These are phyloP conservation scores for Nicotiana knightiana DNA, from an alignment of 257 asterid genomes.

Conservation along the genomic window DNA sequence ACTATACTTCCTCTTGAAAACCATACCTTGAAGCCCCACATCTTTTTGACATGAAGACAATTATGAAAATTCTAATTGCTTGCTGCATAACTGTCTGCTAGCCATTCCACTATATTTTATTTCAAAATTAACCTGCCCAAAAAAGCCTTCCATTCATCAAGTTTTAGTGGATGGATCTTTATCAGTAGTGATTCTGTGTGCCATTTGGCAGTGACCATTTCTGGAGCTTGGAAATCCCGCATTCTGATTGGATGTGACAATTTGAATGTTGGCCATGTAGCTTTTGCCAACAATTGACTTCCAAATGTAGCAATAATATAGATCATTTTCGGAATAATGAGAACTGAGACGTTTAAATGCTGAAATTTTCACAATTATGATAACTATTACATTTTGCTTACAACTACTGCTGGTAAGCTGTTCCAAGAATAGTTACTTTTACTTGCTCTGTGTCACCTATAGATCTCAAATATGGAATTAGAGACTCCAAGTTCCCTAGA, in stretches of 20 bases:
- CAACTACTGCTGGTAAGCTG: neutral
- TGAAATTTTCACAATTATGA: neutral
- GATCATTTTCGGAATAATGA: neutral
- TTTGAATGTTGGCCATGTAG: neutral
- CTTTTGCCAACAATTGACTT: neutral
- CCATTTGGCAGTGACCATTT: neutral
- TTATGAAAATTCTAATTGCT: neutral
- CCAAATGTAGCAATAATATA: neutral
- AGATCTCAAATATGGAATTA: neutral
- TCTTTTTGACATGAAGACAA: neutral
- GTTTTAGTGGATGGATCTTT: neutral
- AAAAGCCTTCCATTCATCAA: neutral
- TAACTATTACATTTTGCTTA: neutral
- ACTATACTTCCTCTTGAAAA: neutral
- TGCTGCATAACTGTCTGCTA: neutral
- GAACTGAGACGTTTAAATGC: neutral
- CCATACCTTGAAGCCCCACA: too few species aligned
- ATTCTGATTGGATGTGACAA: neutral
- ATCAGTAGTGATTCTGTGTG: neutral
- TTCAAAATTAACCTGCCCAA: neutral
- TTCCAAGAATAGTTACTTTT: neutral
- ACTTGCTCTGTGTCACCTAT: neutral
- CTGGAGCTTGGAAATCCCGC: neutral
- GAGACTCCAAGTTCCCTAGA: neutral
- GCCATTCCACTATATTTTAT: neutral